phyloP scores from a whole-genome alignment of 2,329 filamentous ascomycete species.

The Septoria petroselini region DNA sequence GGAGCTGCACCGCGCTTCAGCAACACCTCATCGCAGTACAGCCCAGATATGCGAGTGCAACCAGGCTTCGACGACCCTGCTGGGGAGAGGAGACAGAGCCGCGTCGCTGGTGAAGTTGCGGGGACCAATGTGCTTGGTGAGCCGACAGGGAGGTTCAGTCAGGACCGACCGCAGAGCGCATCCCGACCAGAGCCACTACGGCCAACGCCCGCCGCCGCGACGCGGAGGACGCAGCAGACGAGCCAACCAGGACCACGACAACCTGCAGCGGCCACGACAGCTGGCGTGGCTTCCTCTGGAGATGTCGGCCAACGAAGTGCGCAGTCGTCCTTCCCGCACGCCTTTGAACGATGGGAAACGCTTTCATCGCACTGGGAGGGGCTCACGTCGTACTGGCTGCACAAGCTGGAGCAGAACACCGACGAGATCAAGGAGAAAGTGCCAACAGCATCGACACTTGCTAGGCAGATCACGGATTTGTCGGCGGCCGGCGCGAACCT shows the following conservation, averaged over 20 bases:
- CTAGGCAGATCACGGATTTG: conserved; percentile 92
- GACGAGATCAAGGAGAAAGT: conserved; percentile 73
- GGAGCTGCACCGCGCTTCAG: conserved; percentile 28
- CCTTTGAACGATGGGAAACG: conserved; percentile 96
- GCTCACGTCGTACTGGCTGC: conserved; percentile 95
- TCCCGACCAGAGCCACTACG: conserved; percentile 27
- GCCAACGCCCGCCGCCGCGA: conserved; percentile 22
- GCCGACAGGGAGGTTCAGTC: conserved; percentile 33
- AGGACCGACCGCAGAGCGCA: conserved; percentile 25
- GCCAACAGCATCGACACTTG: conserved; percentile 80
- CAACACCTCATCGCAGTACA: conserved; percentile 33
- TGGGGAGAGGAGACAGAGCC: conserved; percentile 24
- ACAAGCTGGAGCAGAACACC: conserved; percentile 83
- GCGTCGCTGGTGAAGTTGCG: conserved; percentile 32
- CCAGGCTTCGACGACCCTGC: conserved; percentile 29
- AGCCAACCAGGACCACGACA: conserved; percentile 29
- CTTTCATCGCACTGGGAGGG: conserved; percentile 98
- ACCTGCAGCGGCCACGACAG: conserved; percentile 23
- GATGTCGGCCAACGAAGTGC: conserved; percentile 32
- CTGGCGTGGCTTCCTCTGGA: conserved; percentile 18
- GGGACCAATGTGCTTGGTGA: conserved; percentile 36
- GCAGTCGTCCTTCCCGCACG: conserved; percentile 79
- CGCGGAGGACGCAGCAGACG: conserved; percentile 28
- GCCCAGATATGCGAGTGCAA: conserved; percentile 27
- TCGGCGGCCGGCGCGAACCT: conserved; percentile 94